Percentiles rank a stretch among this genome's conserved stretches.
These are phyloP conservation scores for Panicum miliaceum DNA, from an alignment of 176 grass and related monocot genomes.

Conservation along the genomic window DNA sequence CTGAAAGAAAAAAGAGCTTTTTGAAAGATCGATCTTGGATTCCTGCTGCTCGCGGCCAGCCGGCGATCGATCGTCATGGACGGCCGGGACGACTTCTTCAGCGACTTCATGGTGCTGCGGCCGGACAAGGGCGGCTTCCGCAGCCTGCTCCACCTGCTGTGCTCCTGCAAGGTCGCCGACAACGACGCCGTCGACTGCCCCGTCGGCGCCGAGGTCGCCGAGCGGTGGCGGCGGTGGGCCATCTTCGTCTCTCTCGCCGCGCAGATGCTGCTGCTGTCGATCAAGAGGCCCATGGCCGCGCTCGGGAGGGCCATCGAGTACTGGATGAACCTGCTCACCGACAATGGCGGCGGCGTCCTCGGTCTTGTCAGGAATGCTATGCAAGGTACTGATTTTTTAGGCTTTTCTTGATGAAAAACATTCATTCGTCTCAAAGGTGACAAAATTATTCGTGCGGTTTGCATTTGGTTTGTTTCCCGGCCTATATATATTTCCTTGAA, in stretches of 20 bases:
- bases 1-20: too few relatives aligned
- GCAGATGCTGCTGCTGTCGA: slow-evolving; percentile 61
- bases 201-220: slow-evolving; percentile 17
- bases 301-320: slow-evolving; percentile 51
- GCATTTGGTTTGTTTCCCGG: not conserved
- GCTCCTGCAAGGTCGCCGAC: slow-evolving; percentile 42
- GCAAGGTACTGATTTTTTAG: too few relatives aligned
- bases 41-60: too few relatives aligned
- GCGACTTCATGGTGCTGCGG: slow-evolving; percentile 65
- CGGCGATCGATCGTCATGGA: slow-evolving; percentile 26
- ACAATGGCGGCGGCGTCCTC: slow-evolving; percentile 50
- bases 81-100: slow-evolving; percentile 26
- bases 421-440: not conserved
- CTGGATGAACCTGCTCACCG: slow-evolving; percentile 74
- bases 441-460: not conserved
- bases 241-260: slow-evolving; percentile 58
- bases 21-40: too few relatives aligned
- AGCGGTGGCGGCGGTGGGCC: slow-evolving; percentile 48
- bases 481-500: slow-evolving; percentile 5
- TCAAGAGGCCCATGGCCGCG: slow-evolving; percentile 53
- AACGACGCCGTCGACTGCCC: slow-evolving; percentile 63
- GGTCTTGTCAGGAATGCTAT: slow-evolving; percentile 47
- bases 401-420: not conserved
- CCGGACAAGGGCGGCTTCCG: slow-evolving; percentile 58
- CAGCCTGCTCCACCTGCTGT: slow-evolving; percentile 60